Percentiles rank a stretch among this genome's conserved stretches.
phyloP scores from a whole-genome alignment of 345 rosid species.

The Psidium guajava region DNA sequence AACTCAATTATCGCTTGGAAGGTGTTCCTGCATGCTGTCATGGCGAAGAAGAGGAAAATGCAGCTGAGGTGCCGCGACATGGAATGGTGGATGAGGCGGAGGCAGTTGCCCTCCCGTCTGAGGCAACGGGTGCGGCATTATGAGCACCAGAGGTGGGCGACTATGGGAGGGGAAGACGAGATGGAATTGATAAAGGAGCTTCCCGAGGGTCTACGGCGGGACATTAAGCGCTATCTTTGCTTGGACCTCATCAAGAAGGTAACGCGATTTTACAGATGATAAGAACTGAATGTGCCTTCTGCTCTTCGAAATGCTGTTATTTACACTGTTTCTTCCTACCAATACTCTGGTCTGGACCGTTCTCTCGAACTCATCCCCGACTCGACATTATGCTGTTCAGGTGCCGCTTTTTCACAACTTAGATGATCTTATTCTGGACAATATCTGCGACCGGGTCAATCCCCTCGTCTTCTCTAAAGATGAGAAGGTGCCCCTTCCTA shows the following conservation, averaged over 20 bases:
- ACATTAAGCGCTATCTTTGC: conserved; percentile 79
- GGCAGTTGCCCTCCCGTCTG: conserved; percentile 74
- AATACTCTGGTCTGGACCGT: not conserved
- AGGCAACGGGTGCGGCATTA: conserved; percentile 72
- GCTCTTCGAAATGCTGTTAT: not conserved
- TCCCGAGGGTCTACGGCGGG: conserved; percentile 84
- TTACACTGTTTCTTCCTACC: not conserved
- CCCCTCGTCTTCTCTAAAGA: conserved; percentile 70
- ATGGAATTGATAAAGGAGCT: conserved; percentile 57
- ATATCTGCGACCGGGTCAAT: conserved; percentile 77
- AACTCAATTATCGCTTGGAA: conserved; percentile 1
- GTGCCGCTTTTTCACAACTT: conserved; percentile 72
- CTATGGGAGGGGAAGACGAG: conserved; percentile 74
- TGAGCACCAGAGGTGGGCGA: conserved; percentile 62
- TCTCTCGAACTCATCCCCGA: not conserved
- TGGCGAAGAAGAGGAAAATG: conserved; percentile 73
- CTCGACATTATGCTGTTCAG: conserved; percentile 14
- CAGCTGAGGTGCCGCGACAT: conserved; percentile 71
- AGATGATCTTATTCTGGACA: conserved; percentile 83
- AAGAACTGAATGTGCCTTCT: not conserved
- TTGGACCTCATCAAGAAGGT: conserved; percentile 79
- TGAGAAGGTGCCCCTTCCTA: conserved; percentile 48
- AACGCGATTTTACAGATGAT: not conserved
- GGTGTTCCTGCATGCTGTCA: conserved; percentile 66
- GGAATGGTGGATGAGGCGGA: conserved; percentile 93